Evolutionary conservation across 768 basidiomycete genomes (phyloP), one percentile per base, ranked within the genome.

Genomic region (Paxillus rubicundulus): DNA sequence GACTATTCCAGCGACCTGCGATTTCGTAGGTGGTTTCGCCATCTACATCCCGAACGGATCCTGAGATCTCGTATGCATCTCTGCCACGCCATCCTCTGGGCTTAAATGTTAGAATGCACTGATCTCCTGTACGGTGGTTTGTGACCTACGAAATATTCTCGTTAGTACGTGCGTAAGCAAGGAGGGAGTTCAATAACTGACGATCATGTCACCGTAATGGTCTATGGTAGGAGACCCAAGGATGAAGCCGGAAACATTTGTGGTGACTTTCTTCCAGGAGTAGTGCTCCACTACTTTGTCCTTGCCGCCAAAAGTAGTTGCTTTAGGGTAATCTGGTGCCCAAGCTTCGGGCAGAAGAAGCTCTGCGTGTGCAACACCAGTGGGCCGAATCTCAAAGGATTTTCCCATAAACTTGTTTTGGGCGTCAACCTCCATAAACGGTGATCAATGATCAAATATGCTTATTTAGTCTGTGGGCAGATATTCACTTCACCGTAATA

Each of bases 361-460:
- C 41, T 96, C 89, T 5, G 81, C 87, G 60, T 98, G 95, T 0
- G 94, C 95, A 9, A 92, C 77, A n/a, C 95, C 95, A 2, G 94
- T 98, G 2, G 95, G 95, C 21, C 92, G 75, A 60, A 98, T 97
- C 75, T 98, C 95, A 64, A 98, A 98, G 0, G 88, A 91, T 69
- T 94, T 92, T 38, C 95, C 95, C 80, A 93, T 87, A 69, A 98
- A 97, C 71, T 86, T 96, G 68, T 94, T 95, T 70, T 97, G 93
- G 3, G 95, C 95, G 63, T 97, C 95, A 48, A 98, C 95, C 85
- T 93, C 50, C 2, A 38, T 4, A 39, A 20, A 10, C 6, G 37
- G 28, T 39, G 43, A 20, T 53, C 18, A 21, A 2, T 52, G 14
- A 59, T 53, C 13, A 56, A 28, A 6, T 20, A 36, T 12, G 45